Evolutionary conservation across 2,329 filamentous ascomycete genomes (phyloP), one percentile per base, ranked within the genome.

Genomic region (Trichoderma aggressivum): DNA sequence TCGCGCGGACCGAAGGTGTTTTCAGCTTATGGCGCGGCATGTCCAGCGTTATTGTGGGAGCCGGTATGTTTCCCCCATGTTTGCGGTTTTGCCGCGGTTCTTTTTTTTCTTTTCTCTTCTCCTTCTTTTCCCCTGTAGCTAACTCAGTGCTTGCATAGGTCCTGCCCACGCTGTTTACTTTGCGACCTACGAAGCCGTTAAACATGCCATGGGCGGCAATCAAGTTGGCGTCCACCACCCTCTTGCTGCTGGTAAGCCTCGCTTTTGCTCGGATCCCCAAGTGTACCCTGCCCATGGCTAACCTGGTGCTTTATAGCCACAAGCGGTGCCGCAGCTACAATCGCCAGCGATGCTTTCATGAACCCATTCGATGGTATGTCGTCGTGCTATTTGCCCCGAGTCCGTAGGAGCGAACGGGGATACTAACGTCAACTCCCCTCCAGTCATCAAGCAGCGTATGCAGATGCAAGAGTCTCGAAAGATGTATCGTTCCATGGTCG

Each of bases 401-500:
- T 10, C 21, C 2, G 2, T 12, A 10, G 12, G n/a, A 11, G 24
- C 8, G 32, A 36, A 18, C 24, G 14, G 1, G 8, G 14, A 50
- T 14, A 26, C 30, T 32, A 11, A 36, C 14, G 12, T 8, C 8
- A 26, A n/a, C 26, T 30, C 8, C 11, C 18, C 14, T 50, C 34
- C 78, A 98, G 96, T 99, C 73, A 97, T 99, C 85, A 99, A 99
- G 84, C 96, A 99, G 82, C 93, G 96, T 77, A 99, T 99, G 96
- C 96, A 99, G 82, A 92, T 99, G 72, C 93, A 97, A 80, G 92
- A 96, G 78, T 98, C 95, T n/a, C 90, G 90, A 75, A 89, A 88
- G 76, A 90, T 91, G 84, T 97, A 98, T 84, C 91, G 91, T 77
- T 94, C 92, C 26, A 91, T 98, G 83, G 80, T 87, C 70, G 92